Base-by-base conservation (phyloP, 352 stramenopile genomes). In the Globisporangium apiculatum region DNA sequence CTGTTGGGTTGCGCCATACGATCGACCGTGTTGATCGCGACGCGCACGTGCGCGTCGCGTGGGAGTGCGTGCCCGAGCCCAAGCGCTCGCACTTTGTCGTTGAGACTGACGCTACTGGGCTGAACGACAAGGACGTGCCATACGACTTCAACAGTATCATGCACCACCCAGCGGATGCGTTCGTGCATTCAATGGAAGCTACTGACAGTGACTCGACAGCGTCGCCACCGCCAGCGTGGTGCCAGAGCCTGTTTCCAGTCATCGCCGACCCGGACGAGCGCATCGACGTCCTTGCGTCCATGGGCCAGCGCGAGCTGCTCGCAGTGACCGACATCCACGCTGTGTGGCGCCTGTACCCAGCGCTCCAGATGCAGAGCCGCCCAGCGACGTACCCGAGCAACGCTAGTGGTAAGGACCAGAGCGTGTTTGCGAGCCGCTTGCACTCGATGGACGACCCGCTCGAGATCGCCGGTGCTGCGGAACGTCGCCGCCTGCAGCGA, bases 91-190 rank as follows among this genome's bases (percentile, higher is more conserved):
- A 77, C 56, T 89, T 94, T 37, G 61, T 88, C 40, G 69, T 83
- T 14, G 80, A 94, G 63, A 70, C 88, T 14, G 80, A 94, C 62
- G 72, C 88, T 14, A 45, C 37, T 14, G 42, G 17, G 8, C 47
- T 71, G 42, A 55, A 60, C 36, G 60, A 62, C 37, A 52, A 43
- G 17, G 63, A 57, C 24, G 56, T 72, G 7, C 76, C 82, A 2
- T 94, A 94, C 65, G 80, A 94, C 53, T 87, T 89, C 57, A 91
- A 79, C 68, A 92, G 81, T 60, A 88, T 94, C 66, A 94, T 94
- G 82, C 84, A 94, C 59, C 76, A 88, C 53, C 76, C 82, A 11
- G 55, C 72, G 0, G 71, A 86, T 58, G 84, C 79, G 6, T 94
- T 94, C 46, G 79, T 87, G 40, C 74, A 78, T 53, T 77, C 65